Base-by-base conservation (phyloP, 129 eudicot genomes). In the Oenanthe sinensis region DNA sequence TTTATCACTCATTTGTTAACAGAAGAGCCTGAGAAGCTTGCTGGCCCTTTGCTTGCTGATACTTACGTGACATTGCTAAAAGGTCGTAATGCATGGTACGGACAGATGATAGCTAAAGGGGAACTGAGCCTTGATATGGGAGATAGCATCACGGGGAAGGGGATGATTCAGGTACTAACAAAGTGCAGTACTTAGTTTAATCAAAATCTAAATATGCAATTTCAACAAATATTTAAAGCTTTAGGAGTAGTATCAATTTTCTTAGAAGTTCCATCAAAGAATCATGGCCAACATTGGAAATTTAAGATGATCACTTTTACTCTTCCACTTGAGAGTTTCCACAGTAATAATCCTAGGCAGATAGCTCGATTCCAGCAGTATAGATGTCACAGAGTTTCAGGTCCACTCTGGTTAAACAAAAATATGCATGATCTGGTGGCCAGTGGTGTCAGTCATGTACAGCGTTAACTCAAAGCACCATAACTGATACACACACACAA, bases 1-100 rank as follows among this genome's bases (percentile, higher is more conserved):
- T 91, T 93, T 70, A 93, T 93, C 76, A 93, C 98, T 28, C 94
- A 93, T 85, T 80, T 93, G 85, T 83, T 93, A 80, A 85, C 98
- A 5, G 87, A 93, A 86, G 98, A 91, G 77, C 98, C 97, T 2
- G 97, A 93, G 85, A 90, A 89, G 89, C 98, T 93, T 52, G 98
- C 97, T 1, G 97, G 98, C 47, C 98, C 97, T 7, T 85, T 93
- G 89, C 94, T 93, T 48, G 98, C 98, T 4, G 98, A 93, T 67
- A 93, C 98, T 15, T 93, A 93, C 48, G 98, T 93, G 76, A 93
- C 95, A 50, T 82, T 93, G 40, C 75, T 93, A 77, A 93, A 93
- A 87, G 98, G 98, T 58, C 97, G 98, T 76, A 93, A 93, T 54
- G 92, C 98, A 15, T 93, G 98, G 98, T 93, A 93, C 24, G 98